Percentiles rank a stretch among this genome's conserved stretches.
phyloP scores from a whole-genome alignment of 2,329 filamentous ascomycete genomes.

The Monosporascus sp. region DNA sequence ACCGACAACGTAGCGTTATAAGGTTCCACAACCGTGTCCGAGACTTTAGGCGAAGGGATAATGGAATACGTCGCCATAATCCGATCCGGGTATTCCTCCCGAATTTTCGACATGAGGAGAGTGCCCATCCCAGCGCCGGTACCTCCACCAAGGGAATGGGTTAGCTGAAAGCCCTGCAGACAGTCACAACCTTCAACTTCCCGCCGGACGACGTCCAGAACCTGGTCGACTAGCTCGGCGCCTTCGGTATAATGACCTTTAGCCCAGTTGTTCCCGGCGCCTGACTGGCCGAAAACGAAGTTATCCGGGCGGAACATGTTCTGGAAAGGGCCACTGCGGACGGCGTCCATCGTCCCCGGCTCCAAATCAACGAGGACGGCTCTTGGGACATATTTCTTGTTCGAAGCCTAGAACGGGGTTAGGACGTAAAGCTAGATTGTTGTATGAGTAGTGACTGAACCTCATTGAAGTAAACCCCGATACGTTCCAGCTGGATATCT shows the following conservation, averaged over 20 bases:
- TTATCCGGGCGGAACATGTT: slow-evolving; percentile 99
- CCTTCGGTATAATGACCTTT: slow-evolving; percentile 99
- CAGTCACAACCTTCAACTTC: slow-evolving; percentile 99
- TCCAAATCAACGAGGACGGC: slow-evolving; percentile 99
- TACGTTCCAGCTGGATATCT: slow-evolving; percentile 98
- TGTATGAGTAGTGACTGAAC: slow-evolving; percentile 21
- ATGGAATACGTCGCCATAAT: slow-evolving; percentile 99
- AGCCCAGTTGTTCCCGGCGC: slow-evolving; percentile 99
- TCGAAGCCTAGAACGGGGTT: slow-evolving; percentile 60
- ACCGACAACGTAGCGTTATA: slow-evolving; percentile 99
- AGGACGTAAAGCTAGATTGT: slow-evolving; percentile 4
- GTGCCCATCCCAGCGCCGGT: slow-evolving; percentile 99
- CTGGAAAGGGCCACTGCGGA: slow-evolving; percentile 95
- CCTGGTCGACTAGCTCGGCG: slow-evolving; percentile 96
- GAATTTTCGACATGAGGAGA: slow-evolving; percentile 99
- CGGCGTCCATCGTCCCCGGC: slow-evolving; percentile 99
- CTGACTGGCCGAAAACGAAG: slow-evolving; percentile 99
- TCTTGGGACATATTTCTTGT: slow-evolving; percentile 99
- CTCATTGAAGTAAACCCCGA: slow-evolving; percentile 99
- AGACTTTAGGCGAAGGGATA: slow-evolving; percentile 97
- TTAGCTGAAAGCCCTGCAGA: slow-evolving; percentile 99
- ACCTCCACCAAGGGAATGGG: slow-evolving; percentile 99
- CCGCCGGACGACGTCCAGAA: slow-evolving; percentile 96
- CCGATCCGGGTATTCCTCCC: slow-evolving; percentile 98
- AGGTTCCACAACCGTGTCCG: slow-evolving; percentile 98